A percentile compares a stretch with the other conserved stretches of the same genome.
Conservation (phyloP, 2,329 filamentous ascomycete genomes). For the Penicillium capsulatum region DNA sequence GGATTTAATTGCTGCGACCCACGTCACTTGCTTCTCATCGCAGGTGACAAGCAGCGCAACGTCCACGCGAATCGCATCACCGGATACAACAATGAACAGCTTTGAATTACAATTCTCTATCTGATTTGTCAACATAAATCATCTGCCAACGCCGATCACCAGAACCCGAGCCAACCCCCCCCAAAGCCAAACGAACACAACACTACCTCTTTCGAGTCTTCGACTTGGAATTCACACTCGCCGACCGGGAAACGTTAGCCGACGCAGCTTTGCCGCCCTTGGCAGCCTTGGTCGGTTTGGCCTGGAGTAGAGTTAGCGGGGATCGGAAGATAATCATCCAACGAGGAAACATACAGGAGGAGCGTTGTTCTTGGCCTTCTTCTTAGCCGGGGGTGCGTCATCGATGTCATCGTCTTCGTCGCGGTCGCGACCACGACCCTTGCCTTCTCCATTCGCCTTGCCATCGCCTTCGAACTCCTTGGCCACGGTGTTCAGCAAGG, state of each 20-base stretch:
- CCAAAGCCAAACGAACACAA: neutral
- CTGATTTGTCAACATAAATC: slow-evolving; percentile 10
- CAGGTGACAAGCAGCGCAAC: slow-evolving; percentile 5
- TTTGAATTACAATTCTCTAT: slow-evolving; percentile 15
- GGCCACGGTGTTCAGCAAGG: slow-evolving; percentile 86
- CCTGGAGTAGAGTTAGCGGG: slow-evolving; percentile 52
- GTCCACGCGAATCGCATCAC: too few relatives aligned
- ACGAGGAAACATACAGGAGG: slow-evolving; percentile 66
- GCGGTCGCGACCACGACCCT: slow-evolving; percentile 57
- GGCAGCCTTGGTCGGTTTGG: slow-evolving; percentile 86
- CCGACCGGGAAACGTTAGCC: slow-evolving; percentile 74
- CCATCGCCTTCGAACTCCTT: slow-evolving; percentile 84
- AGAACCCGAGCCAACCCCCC: slow-evolving; percentile 7
- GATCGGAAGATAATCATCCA: slow-evolving; percentile 1
- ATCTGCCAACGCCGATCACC: slow-evolving; percentile 19
- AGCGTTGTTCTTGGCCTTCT: slow-evolving; percentile 84
- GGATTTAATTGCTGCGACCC: neutral
- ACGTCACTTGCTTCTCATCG: slow-evolving; percentile 3
- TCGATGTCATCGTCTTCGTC: slow-evolving; percentile 83
- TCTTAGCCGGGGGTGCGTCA: slow-evolving; percentile 80
- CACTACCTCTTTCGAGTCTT: slow-evolving; percentile 50
- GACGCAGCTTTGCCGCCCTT: slow-evolving; percentile 75
- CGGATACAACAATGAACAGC: slow-evolving; percentile 11
- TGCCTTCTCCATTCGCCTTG: slow-evolving; percentile 66
- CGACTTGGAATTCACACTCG: slow-evolving; percentile 69